A percentile compares a stretch with the other conserved stretches of the same genome.
Evolutionary conservation across 23 red algal species (phyloP).

Genomic region (Cyanidiococcus yangmingshanensis): DNA sequence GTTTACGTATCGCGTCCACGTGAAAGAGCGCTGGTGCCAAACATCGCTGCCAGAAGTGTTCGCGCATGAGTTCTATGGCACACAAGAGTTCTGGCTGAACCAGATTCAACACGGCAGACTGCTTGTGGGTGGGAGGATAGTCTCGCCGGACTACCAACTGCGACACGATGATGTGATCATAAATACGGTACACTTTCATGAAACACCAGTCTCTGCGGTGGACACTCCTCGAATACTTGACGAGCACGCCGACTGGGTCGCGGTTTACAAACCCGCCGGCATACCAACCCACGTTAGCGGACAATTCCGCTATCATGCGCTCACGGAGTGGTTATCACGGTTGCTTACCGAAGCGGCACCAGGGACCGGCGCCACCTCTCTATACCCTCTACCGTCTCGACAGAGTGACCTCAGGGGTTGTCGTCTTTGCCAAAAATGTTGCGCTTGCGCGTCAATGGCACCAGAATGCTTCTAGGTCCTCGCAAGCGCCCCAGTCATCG

Average conservation of each 20-base stretch:
- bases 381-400: constrained; percentile 60
- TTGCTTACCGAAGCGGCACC: background rate
- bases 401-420: constrained; percentile 67
- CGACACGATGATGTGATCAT: constrained; percentile 43
- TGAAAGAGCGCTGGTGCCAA: constrained; percentile 56
- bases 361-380: constrained; percentile 2
- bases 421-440: constrained; percentile 61
- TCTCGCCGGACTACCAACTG: background rate
- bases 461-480: background rate
- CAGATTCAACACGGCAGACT: constrained; percentile 53
- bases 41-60: constrained; percentile 47
- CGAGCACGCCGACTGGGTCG: constrained; percentile 36
- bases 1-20: constrained; percentile 28
- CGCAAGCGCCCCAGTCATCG: background rate
- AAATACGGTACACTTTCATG: constrained; percentile 70
- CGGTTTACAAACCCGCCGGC: constrained; percentile 67
- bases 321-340: constrained; percentile 32
- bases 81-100: constrained; percentile 41
- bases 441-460: constrained; percentile 29
- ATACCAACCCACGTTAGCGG: constrained; percentile 78
- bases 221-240: constrained; percentile 27
- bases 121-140: constrained; percentile 23
- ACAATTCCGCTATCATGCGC: constrained; percentile 35
- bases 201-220: constrained; percentile 35
- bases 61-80: constrained; percentile 47